phyloP scores from a whole-genome alignment of 768 basidiomycete genomes.

The Tricholoma matsutake region DNA sequence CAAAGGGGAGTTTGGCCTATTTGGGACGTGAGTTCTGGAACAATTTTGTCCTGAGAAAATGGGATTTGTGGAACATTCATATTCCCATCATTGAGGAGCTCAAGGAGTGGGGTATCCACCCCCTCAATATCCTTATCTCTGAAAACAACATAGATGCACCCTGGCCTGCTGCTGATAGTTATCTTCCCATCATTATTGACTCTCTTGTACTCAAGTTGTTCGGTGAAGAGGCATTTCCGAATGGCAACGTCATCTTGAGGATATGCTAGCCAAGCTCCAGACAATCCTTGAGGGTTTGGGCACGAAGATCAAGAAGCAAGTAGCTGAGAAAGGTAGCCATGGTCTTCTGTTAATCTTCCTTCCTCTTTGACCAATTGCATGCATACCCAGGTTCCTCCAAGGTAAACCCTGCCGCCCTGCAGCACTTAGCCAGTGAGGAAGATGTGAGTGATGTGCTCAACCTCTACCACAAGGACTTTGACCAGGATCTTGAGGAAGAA shows the following conservation, averaged over 20 bases:
- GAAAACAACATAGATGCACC: not conserved
- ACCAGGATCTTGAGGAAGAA: not conserved
- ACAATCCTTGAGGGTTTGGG: slow-evolving; percentile 7
- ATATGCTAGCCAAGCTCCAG: slow-evolving; percentile 2
- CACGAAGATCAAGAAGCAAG: not conserved
- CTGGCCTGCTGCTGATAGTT: slow-evolving; percentile 10
- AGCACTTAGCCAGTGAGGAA: slow-evolving; percentile 6
- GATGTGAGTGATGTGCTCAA: slow-evolving; percentile 4
- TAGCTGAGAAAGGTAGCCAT: not conserved
- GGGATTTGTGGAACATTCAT: slow-evolving; percentile 16
- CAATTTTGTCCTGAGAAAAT: slow-evolving; percentile 8
- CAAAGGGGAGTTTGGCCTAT: not conserved
- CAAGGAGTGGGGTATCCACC: slow-evolving; percentile 10
- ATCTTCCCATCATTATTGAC: slow-evolving; percentile 9
- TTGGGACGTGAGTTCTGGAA: slow-evolving; percentile 16
- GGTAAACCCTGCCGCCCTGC: slow-evolving; percentile 7
- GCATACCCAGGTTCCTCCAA: slow-evolving; percentile 2
- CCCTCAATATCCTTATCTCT: slow-evolving; percentile 4
- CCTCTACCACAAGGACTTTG: slow-evolving; percentile 10
- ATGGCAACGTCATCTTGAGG: no score
- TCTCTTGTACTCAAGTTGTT: slow-evolving; percentile 7
- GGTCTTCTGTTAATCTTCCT: not conserved
- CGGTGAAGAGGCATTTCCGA: slow-evolving; percentile 3
- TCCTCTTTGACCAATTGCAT: not conserved
- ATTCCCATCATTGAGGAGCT: slow-evolving; percentile 8